Conservation (phyloP, 768 basidiomycete species). For the Termitomyces sp. region DNA sequence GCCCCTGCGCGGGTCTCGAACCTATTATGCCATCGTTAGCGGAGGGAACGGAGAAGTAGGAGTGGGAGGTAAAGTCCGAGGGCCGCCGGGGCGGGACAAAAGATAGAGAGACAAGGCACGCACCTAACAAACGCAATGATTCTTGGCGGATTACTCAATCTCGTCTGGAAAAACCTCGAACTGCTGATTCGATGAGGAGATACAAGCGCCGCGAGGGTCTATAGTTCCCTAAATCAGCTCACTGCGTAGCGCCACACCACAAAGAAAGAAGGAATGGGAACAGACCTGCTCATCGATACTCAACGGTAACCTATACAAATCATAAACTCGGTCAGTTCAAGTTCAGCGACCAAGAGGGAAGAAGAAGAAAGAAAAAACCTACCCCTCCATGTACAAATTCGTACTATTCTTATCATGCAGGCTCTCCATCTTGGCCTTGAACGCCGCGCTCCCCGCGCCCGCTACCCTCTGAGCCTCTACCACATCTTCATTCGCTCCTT, state of each 20-base stretch:
- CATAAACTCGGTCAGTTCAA: not conserved
- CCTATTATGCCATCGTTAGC: constrained; percentile 26
- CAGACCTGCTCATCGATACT: constrained; percentile 61
- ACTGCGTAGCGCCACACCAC: not conserved
- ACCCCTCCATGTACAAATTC: constrained; percentile 81
- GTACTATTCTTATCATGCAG: constrained; percentile 61
- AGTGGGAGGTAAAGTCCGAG: not conserved
- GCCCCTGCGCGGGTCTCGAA: constrained; percentile 68
- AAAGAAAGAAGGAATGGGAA: not conserved
- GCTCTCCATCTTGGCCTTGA: constrained; percentile 79
- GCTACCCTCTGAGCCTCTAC: not conserved
- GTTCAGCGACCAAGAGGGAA: not conserved
- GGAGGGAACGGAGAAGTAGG: not conserved
- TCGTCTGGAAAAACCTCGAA: constrained; percentile 75
- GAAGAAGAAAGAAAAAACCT: not conserved
- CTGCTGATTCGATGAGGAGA: constrained; percentile 67
- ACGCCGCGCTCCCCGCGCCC: constrained; percentile 32
- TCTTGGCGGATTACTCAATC: constrained; percentile 67
- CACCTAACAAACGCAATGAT: constrained; percentile 82
- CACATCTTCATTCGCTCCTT: constrained; percentile 16
- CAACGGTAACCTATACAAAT: constrained; percentile 47
- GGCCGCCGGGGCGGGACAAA: no score
- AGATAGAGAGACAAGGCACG: constrained; percentile 11
- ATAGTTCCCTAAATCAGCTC: not conserved
- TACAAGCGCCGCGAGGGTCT: constrained; percentile 65